phyloP scores from a whole-genome alignment of 1,284 basidiomycete genomes.

The Lentinus polychrous region DNA sequence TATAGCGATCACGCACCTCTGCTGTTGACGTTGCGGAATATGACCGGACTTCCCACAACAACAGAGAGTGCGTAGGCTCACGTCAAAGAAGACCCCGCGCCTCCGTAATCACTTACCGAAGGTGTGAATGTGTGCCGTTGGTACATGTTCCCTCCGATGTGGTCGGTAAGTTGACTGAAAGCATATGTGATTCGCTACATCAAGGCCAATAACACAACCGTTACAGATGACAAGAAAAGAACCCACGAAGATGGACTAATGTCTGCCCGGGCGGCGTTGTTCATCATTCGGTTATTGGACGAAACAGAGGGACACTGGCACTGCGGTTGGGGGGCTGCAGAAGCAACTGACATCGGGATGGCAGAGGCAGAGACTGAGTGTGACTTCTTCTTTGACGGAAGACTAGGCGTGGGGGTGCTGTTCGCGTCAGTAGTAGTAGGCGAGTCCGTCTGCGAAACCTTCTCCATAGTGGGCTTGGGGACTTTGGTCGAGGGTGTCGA shows the following conservation, averaged over 20 bases:
- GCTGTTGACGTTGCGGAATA: slow-evolving; percentile 14
- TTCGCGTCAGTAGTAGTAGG: background rate
- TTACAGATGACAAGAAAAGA: no score
- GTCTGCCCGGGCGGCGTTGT: no score
- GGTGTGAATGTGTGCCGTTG: background rate
- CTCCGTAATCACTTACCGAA: background rate
- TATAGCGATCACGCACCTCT: slow-evolving; percentile 23
- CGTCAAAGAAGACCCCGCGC: background rate
- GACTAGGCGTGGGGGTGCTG: slow-evolving; percentile 1
- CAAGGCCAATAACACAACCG: no score
- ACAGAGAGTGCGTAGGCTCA: background rate
- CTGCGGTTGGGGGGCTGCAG: background rate
- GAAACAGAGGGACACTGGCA: background rate
- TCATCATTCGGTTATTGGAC: background rate
- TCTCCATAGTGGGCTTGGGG: no score
- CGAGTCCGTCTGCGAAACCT: no score
- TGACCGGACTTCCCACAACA: slow-evolving; percentile 7
- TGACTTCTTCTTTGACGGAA: slow-evolving; percentile 8
- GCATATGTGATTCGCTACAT: no score
- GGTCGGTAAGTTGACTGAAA: background rate
- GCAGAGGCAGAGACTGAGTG: slow-evolving; percentile 2
- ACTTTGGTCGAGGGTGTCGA: no score
- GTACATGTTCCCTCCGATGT: background rate
- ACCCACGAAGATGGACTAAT: no score
- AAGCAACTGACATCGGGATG: background rate